Evolutionary conservation across 2,329 filamentous ascomycete genomes (phyloP), one percentile per base, ranked within the genome.

Genomic region (Fusarium sp.): DNA sequence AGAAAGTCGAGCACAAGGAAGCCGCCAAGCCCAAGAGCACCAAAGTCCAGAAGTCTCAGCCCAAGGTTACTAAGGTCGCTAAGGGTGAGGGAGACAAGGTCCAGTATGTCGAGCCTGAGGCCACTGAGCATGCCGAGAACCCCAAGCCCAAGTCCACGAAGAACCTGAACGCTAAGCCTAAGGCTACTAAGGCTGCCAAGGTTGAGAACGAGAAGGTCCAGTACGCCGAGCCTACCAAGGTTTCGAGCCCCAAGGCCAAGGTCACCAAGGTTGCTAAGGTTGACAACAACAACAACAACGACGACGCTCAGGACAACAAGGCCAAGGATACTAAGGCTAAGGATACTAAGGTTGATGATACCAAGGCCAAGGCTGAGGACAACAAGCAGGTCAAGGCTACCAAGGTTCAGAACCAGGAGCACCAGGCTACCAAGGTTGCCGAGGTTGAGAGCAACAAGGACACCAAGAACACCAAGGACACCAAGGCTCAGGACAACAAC

Each of bases 101-200:
- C 2, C 34, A 52, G 20, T 17, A 57, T 2, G 28, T 28, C n/a
- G 5, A 57, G 17, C 20, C 33, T 4, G 22, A 57, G 18, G 20
- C 6, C 13, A 33, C 50, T 9, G 15, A 40, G 34, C 15, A 18
- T 15, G 24, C 34, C 15, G 17, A 60, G 22, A 31, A 31, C 28
- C 10, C 28, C 28, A 31, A 57, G 24, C 4, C 15, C 9, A 42
- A 48, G 33, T 20, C 6, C 0, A 56, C 56, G 17, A 58, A 39
- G 17, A 17, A 13, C 6, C 1, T 38, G 17, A 31, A 20, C 10
- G 20, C 38, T 2, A 50, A 56, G 43, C 24, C 53, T 1, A 36
- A 60, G 18, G 53, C 24, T 17, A 50, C 44, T 4, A 56, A 57
- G 56, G 40, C 31, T 4, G 14, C 6, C 10, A 40, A 58, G 17